Conservation (phyloP, 257 asterid species). For the Coffea canephora region DNA sequence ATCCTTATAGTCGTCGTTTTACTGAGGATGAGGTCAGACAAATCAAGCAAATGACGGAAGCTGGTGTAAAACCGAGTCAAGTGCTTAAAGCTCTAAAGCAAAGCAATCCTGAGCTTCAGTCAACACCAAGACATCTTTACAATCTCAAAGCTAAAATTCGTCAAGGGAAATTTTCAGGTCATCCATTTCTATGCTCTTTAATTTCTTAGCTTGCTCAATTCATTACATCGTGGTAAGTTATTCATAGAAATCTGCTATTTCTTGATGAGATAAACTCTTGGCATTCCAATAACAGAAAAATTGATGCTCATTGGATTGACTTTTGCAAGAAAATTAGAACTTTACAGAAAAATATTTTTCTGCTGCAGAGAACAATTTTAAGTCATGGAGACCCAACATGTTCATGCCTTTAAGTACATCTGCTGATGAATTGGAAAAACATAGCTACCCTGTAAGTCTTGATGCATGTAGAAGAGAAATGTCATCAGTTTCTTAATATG, state of each 20-base stretch:
- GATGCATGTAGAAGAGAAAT: neutral
- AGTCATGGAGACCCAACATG: constrained; percentile 37
- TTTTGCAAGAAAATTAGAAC: constrained; percentile 2
- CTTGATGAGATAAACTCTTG: constrained; percentile 4
- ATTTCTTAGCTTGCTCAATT: neutral
- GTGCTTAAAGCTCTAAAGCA: constrained; percentile 44
- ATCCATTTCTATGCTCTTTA: neutral
- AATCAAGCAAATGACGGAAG: constrained; percentile 48
- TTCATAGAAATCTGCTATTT: constrained; percentile 4
- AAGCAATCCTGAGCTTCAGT: constrained; percentile 43
- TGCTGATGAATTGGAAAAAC: constrained; percentile 19
- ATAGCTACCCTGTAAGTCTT: constrained; percentile 29
- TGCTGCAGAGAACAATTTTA: constrained; percentile 34
- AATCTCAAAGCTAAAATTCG: constrained; percentile 50
- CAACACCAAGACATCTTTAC: constrained; percentile 51
- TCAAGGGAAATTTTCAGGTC: constrained; percentile 48
- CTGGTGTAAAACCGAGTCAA: constrained; percentile 43
- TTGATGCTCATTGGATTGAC: constrained; percentile 9
- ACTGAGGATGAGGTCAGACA: constrained; percentile 40
- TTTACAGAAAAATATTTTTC: constrained; percentile 5
- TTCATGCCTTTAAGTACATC: constrained; percentile 19
- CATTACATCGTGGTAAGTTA: neutral
- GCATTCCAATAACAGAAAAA: constrained; percentile 1
- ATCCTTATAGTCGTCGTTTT: constrained; percentile 47
- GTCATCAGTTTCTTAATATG: neutral